Percentiles rank a stretch among this genome's conserved stretches.
Evolutionary conservation across 768 basidiomycete species (phyloP).

Genomic region (Boletus rex-veris): DNA sequence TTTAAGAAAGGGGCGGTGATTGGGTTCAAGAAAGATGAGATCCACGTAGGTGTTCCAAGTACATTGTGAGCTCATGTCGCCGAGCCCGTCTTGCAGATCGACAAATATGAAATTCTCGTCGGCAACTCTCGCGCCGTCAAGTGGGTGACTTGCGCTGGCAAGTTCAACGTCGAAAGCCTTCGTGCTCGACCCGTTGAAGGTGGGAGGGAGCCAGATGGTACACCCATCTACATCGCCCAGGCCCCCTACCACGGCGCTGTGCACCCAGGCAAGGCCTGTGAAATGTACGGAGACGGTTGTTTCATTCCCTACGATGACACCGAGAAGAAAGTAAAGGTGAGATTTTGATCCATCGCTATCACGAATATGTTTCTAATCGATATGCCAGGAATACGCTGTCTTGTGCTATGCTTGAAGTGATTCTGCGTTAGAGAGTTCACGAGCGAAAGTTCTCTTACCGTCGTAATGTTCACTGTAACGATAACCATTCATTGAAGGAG

Average conservation of each 20-base stretch:
- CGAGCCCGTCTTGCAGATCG: conserved; percentile 41
- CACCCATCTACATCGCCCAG: conserved; percentile 56
- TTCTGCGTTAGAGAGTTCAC: not conserved
- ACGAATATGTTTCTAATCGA: not conserved
- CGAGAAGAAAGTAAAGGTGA: conserved; percentile 52
- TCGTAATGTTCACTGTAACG: conserved; percentile 6
- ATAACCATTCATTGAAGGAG: not conserved
- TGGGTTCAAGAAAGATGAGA: conserved; percentile 57
- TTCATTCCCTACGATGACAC: conserved; percentile 52
- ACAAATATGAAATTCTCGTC: conserved; percentile 66
- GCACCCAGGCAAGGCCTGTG: conserved; percentile 64
- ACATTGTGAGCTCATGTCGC: not conserved
- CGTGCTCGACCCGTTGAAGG: conserved; percentile 59
- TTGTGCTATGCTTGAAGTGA: conserved; percentile 34
- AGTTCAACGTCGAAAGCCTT: conserved; percentile 42
- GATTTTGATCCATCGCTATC: conserved; percentile 1
- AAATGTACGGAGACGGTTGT: conserved; percentile 49
- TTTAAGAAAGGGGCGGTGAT: conserved; percentile 63
- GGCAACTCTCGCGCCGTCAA: conserved; percentile 53
- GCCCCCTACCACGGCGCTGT: conserved; percentile 49
- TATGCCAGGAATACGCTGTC: conserved; percentile 38
- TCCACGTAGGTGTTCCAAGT: conserved; percentile 43
- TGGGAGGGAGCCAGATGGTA: conserved; percentile 61
- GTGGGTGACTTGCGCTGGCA: conserved; percentile 54
- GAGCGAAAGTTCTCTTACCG: not conserved